Conservation (phyloP, 2,329 filamentous ascomycete genomes). For the Xylariaceae sp. region DNA sequence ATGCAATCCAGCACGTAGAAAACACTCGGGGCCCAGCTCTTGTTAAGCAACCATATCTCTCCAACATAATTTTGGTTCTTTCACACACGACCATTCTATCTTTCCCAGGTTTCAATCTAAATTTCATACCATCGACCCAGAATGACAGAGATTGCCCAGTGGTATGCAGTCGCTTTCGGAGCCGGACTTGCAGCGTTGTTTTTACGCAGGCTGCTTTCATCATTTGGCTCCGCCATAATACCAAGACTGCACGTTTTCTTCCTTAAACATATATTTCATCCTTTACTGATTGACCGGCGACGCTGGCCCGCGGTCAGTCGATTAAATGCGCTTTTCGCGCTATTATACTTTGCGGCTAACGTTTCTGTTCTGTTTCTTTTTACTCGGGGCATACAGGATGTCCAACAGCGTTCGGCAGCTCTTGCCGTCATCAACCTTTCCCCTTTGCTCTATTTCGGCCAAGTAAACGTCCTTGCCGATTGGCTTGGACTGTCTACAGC, state of each 20-base stretch:
- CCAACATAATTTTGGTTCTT: too few relatives aligned
- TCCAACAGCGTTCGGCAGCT: background rate
- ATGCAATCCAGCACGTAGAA: too few relatives aligned
- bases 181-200: background rate
- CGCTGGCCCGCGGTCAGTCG: background rate
- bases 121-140: too few relatives aligned
- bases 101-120: too few relatives aligned
- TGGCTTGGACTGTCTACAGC: background rate
- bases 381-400: background rate
- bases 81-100: too few relatives aligned
- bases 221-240: background rate
- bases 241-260: background rate
- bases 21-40: too few relatives aligned
- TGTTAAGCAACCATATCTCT: too few relatives aligned
- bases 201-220: background rate
- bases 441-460: background rate
- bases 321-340: background rate
- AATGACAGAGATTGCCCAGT: conserved; percentile 1
- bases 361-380: background rate
- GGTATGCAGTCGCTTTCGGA: background rate
- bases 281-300: conserved; percentile 1
- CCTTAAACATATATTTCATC: conserved; percentile 1
- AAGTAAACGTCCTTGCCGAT: conserved; percentile 1
- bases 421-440: conserved; percentile 2
- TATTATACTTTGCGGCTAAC: background rate